Base-by-base conservation (phyloP, 106 monocot genomes). In the Acorus gramineus region DNA sequence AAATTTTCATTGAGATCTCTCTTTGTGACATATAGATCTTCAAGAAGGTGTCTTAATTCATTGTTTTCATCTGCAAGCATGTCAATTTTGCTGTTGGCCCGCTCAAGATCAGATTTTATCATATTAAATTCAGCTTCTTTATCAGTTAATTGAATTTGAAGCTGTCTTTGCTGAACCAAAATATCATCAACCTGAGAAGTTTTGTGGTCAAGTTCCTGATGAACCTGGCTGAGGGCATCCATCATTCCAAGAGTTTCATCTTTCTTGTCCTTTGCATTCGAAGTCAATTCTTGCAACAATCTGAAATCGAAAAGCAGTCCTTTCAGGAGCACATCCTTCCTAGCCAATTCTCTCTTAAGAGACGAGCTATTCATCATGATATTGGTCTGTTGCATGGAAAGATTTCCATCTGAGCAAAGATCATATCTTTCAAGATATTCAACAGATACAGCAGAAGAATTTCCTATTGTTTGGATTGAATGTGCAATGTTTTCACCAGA, bases 271-370 rank as follows among this genome's bases (percentile, higher is more conserved):
- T 74, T 79, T 46, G 42, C 58, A 14, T 64, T 60, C 6, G 71
- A 71, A 28, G 65, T 64, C 46, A 78, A 84, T 62, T 81, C 78
- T 56, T 81, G 88, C 63, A 81, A 73, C 66, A 78, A 52, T 53
- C 61, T 77, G 50, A 87, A 59, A 70, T 83, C 84, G 75, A 79
- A 81, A 53, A 62, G 68, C 14, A 78, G 62, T 1, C 78, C 78
- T 73, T 74, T 63, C 28, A 79, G 50, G 68, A 84, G 68, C 46
- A 58, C 50, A 55, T 78, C 63, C 50, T 82, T 85, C 60, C 70
- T 65, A 50, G 56, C 47, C 8, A 70, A 44, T 59, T 84, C 82
- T 61, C 45, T 68, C 47, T 56, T 75, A 28, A 74, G 52, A 14
- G 72, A 67, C 11, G 44, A 46, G 62, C 49, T 60, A 46, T 73